Percentiles rank a stretch among this genome's conserved stretches.
These are phyloP conservation scores for Vigna trinervia DNA, from an alignment of 306 rosid species.

Conservation along the genomic window DNA sequence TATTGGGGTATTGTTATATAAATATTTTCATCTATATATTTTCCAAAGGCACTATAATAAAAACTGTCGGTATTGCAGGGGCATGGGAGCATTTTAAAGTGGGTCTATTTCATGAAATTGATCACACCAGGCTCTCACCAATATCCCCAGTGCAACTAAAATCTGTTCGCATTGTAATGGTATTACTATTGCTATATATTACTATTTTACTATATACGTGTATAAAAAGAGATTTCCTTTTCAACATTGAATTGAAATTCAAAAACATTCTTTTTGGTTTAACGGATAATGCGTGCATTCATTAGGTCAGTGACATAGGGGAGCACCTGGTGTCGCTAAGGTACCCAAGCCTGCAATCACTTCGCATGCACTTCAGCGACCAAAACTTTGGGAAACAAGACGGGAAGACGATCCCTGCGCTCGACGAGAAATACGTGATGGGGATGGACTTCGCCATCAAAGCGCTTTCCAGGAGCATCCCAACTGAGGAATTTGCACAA, in stretches of 20 bases:
- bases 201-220: background rate
- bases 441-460: conserved; percentile 56
- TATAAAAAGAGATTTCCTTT: background rate
- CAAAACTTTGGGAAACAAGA: conserved; percentile 44
- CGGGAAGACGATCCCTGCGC: conserved; percentile 64
- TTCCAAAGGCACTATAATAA: conserved; percentile 21
- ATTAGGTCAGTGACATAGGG: conserved; percentile 69
- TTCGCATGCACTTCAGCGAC: conserved; percentile 59
- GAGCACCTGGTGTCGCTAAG: conserved; percentile 58
- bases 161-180: conserved; percentile 73
- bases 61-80: conserved; percentile 48
- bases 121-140: conserved; percentile 65
- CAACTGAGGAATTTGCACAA: conserved; percentile 53
- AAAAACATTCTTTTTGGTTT: background rate
- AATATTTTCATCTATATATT: background rate
- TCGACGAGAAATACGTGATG: conserved; percentile 70
- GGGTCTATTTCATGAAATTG: conserved; percentile 72
- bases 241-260: background rate
- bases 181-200: conserved; percentile 16
- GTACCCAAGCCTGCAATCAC: conserved; percentile 76
- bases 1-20: background rate
- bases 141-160: conserved; percentile 64
- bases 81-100: conserved; percentile 55
- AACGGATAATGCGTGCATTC: background rate
- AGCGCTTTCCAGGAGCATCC: conserved; percentile 61